These are phyloP conservation scores for Claviceps pazoutovae DNA, from an alignment of 2,329 filamentous ascomycete species.

Conservation along the genomic window DNA sequence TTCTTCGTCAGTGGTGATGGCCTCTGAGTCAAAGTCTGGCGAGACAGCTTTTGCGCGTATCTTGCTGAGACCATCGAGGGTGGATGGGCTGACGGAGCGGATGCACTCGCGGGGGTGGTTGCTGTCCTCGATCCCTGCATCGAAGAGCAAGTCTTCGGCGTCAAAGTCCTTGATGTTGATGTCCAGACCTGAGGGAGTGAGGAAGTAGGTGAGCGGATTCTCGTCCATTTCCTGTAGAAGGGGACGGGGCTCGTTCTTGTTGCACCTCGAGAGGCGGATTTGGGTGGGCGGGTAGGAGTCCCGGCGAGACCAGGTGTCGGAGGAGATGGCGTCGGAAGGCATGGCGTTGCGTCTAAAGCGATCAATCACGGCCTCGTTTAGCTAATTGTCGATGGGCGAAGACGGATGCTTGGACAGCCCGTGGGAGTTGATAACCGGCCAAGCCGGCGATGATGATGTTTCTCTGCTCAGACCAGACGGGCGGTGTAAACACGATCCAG, in stretches of 20 bases:
- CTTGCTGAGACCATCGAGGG: constrained; percentile 36
- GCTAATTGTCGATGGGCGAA: neutral
- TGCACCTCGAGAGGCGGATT: constrained; percentile 28
- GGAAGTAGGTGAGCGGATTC: constrained; percentile 42
- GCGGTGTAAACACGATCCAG: neutral
- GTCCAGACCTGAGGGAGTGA: constrained; percentile 33
- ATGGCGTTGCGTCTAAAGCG: constrained; percentile 12
- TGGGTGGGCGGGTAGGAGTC: constrained; percentile 41
- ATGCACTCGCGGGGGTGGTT: constrained; percentile 31
- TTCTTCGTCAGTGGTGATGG: constrained; percentile 30
- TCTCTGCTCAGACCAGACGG: neutral
- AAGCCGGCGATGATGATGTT: constrained; percentile 1
- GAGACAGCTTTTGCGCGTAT: constrained; percentile 20
- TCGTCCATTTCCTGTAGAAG: constrained; percentile 36
- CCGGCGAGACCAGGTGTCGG: constrained; percentile 19
- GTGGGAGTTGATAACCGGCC: constrained; percentile 1
- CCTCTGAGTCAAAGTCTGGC: constrained; percentile 26
- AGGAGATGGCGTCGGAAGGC: constrained; percentile 13
- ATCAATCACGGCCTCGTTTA: no score
- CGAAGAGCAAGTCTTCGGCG: constrained; percentile 35
- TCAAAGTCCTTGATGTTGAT: constrained; percentile 26
- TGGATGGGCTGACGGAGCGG: constrained; percentile 43
- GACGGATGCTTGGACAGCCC: neutral
- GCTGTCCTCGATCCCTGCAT: constrained; percentile 42
- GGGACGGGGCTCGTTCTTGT: constrained; percentile 20